These are phyloP conservation scores for Ilex aquifolium DNA, from an alignment of 257 asterid genomes.

Conservation along the genomic window DNA sequence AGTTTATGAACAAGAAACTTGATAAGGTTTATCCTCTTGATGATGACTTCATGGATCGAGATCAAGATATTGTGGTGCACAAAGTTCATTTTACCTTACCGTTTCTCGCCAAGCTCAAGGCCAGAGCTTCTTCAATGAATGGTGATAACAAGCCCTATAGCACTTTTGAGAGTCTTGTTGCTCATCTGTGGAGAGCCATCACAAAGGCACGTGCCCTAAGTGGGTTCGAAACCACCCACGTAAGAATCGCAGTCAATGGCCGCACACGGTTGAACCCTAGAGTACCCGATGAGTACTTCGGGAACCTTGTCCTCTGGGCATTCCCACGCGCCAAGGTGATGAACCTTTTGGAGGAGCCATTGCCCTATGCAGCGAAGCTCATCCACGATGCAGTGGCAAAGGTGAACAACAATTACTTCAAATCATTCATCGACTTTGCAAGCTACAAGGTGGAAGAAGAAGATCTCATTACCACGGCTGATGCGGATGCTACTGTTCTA, in stretches of 20 bases:
- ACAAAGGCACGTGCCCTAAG: slow-evolving; percentile 64
- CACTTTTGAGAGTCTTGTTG: slow-evolving; percentile 76
- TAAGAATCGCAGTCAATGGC: slow-evolving; percentile 66
- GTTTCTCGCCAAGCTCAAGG: slow-evolving; percentile 56
- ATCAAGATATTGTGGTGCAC: slow-evolving; percentile 46
- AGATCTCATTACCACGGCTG: slow-evolving; percentile 52
- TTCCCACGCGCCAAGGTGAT: no score
- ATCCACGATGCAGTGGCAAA: slow-evolving; percentile 53
- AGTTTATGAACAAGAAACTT: slow-evolving; percentile 28
- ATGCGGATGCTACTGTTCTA: slow-evolving; percentile 42
- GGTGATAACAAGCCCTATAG: slow-evolving; percentile 42
- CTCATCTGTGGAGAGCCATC: slow-evolving; percentile 72
- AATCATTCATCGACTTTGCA: no score
- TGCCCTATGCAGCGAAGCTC: slow-evolving; percentile 47
- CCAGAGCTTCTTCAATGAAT: slow-evolving; percentile 40
- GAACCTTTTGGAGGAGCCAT: slow-evolving; percentile 21
- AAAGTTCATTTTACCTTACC: slow-evolving; percentile 50
- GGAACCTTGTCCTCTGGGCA: no score
- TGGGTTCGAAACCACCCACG: slow-evolving; percentile 46
- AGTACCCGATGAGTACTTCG: slow-evolving; percentile 9
- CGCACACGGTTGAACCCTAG: slow-evolving; percentile 53
- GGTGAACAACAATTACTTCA: slow-evolving; percentile 7
- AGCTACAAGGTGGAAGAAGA: slow-evolving; percentile 17
- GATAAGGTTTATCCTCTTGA: slow-evolving; percentile 32
- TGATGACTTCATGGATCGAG: slow-evolving; percentile 4